Evolutionary conservation across 2,329 filamentous ascomycete species (phyloP).

Genomic region (Colletotrichum tofieldiae): DNA sequence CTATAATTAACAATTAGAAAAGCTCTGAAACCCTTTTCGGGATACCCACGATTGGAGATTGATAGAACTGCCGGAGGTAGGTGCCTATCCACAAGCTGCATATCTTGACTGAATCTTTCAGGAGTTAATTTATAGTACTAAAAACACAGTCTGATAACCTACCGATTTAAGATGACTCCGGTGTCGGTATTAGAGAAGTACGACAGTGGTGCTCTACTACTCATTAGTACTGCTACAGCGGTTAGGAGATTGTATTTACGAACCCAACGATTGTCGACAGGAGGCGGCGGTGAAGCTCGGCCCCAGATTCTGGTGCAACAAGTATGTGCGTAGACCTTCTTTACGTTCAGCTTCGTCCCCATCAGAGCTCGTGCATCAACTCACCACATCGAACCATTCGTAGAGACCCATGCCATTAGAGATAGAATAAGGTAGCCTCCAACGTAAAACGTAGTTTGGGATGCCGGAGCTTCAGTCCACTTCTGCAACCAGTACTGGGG

Average conservation of each 20-base stretch:
- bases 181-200: slow-evolving; percentile 46
- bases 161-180: slow-evolving; percentile 44
- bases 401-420: slow-evolving; percentile 17
- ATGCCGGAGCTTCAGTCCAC: slow-evolving; percentile 35
- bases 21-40: too few species aligned
- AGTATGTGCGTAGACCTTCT: slow-evolving; percentile 16
- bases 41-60: slow-evolving; percentile 4
- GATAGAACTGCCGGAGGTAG: slow-evolving; percentile 26
- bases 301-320: slow-evolving; percentile 19
- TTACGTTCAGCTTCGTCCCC: too few species aligned
- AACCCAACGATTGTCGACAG: slow-evolving; percentile 32
- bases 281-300: slow-evolving; percentile 19
- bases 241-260: neutral
- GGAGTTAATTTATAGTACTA: neutral
- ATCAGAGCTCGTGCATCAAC: too few species aligned
- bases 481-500: slow-evolving; percentile 37
- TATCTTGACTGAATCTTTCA: slow-evolving; percentile 48
- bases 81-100: slow-evolving; percentile 45
- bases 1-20: neutral
- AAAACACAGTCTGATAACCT: neutral
- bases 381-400: slow-evolving; percentile 29
- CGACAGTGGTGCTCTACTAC: slow-evolving; percentile 31
- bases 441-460: slow-evolving; percentile 21
- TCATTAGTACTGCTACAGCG: too few species aligned
- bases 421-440: slow-evolving; percentile 16